These are phyloP conservation scores for Colletotrichum kahawae DNA, from an alignment of 2,329 filamentous ascomycete genomes.

Conservation along the genomic window DNA sequence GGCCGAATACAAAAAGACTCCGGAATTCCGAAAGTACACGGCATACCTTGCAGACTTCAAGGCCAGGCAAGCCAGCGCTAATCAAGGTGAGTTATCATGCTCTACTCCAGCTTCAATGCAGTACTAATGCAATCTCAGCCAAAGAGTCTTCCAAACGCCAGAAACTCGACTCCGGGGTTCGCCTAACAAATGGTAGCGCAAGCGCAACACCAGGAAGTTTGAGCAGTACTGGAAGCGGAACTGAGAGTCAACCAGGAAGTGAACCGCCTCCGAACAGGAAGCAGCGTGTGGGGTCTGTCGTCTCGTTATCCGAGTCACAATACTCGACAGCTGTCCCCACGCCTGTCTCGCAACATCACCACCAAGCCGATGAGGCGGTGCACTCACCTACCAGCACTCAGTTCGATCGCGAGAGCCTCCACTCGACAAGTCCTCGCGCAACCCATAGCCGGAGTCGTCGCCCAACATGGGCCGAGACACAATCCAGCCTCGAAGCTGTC, in stretches of 20 bases:
- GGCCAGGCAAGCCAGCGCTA: conserved; percentile 66
- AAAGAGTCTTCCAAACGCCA: conserved; percentile 55
- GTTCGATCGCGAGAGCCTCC: conserved; percentile 35
- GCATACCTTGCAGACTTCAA: conserved; percentile 81
- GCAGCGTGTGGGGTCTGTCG: conserved; percentile 53
- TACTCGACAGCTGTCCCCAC: conserved; percentile 44
- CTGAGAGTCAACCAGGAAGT: conserved; percentile 52
- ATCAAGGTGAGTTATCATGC: conserved; percentile 51
- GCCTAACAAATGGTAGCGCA: conserved; percentile 42
- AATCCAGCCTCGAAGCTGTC: background rate
- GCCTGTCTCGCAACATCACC: conserved; percentile 35
- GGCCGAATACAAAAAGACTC: conserved; percentile 78
- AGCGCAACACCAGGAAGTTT: conserved; percentile 42
- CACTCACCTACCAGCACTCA: conserved; percentile 46
- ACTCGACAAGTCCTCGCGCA: conserved; percentile 15
- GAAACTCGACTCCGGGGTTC: conserved; percentile 47
- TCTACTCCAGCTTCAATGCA: background rate
- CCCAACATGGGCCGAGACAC: conserved; percentile 18
- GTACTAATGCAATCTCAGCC: conserved; percentile 33
- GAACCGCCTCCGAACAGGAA: conserved; percentile 52
- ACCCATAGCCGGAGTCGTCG: conserved; percentile 6
- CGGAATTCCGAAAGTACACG: conserved; percentile 70
- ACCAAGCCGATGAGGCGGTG: conserved; percentile 46
- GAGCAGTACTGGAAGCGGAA: conserved; percentile 49
- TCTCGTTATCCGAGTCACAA: conserved; percentile 51